A percentile compares a stretch with the other conserved stretches of the same genome.
phyloP scores from a whole-genome alignment of 768 basidiomycete species.

The Boletus coccyginus region DNA sequence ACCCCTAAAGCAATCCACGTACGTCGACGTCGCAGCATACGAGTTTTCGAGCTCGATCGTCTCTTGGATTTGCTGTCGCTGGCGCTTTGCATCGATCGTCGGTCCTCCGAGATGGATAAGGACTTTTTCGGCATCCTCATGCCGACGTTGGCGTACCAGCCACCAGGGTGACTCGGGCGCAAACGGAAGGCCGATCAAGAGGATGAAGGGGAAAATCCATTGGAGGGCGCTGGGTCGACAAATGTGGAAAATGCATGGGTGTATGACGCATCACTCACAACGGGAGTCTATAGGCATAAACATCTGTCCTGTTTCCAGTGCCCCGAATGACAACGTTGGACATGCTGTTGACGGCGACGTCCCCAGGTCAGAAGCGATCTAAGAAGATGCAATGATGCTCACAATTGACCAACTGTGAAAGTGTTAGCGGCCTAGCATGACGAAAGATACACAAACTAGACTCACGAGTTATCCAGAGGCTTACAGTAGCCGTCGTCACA shows the following conservation, averaged over 20 bases:
- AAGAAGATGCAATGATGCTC: background rate
- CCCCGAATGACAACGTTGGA: conserved; percentile 25
- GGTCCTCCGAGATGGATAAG: conserved; percentile 20
- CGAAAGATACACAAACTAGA: background rate
- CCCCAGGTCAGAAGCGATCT: background rate
- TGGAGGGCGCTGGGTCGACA: conserved; percentile 23
- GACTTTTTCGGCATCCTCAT: conserved; percentile 23
- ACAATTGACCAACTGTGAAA: conserved; percentile 24
- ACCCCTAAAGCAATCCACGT: conserved; percentile 34
- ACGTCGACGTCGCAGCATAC: conserved; percentile 26
- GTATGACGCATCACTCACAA: conserved; percentile 14
- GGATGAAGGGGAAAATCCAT: conserved; percentile 33
- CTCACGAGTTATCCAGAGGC: conserved; percentile 27
- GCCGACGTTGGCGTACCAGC: conserved; percentile 30
- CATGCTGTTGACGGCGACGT: conserved; percentile 8
- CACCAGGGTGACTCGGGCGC: conserved; percentile 35
- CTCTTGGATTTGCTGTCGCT: conserved; percentile 24
- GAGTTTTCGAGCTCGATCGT: conserved; percentile 31
- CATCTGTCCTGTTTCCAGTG: conserved; percentile 19
- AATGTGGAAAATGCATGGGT: background rate
- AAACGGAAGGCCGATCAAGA: conserved; percentile 30
- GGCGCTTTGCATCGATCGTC: conserved; percentile 22
- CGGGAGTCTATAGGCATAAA: conserved; percentile 26
- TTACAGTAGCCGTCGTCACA: conserved; percentile 24
- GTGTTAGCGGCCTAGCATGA: background rate